A percentile compares a stretch with the other conserved stretches of the same genome.
Evolutionary conservation across 176 grass and related monocot genomes (phyloP).

Genomic region (Metroxylon sagu): DNA sequence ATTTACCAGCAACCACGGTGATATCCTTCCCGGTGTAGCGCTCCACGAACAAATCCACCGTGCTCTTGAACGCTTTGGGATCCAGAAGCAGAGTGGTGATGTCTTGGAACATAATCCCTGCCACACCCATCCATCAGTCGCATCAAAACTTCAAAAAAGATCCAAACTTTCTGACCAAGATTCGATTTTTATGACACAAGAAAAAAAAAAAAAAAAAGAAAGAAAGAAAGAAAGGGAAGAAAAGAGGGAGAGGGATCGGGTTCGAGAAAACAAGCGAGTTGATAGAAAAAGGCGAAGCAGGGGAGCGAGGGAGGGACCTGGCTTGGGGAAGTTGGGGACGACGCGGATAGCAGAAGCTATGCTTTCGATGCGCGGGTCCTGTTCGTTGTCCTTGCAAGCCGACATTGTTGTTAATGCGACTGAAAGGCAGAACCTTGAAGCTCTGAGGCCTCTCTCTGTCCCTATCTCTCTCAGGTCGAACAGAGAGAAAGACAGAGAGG

Average conservation of each 20-base stretch:
- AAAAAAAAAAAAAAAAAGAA: not conserved
- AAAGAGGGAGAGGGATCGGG: not conserved
- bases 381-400: conserved; percentile 21
- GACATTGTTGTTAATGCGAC: conserved; percentile 16
- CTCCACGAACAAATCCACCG: conserved; percentile 53
- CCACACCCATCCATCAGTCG: not conserved
- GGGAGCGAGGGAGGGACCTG: conserved; percentile 8
- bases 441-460: not conserved
- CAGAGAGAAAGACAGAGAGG: too few relatives aligned
- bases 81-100: conserved; percentile 53
- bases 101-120: conserved; percentile 72
- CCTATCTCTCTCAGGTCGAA: not conserved
- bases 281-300: not conserved
- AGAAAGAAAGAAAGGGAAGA: not conserved
- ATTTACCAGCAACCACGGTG: conserved; percentile 41
- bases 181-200: not conserved
- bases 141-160: not conserved
- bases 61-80: conserved; percentile 42
- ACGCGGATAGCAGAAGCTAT: conserved; percentile 44
- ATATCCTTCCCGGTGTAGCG: conserved; percentile 39
- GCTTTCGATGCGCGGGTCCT: conserved; percentile 20
- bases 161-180: not conserved
- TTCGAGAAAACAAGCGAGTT: not conserved
- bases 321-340: conserved; percentile 43
- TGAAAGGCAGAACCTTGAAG: too few relatives aligned